Base-by-base conservation (phyloP, 192 early-diverging fungal species). In the Linnemannia elongata region DNA sequence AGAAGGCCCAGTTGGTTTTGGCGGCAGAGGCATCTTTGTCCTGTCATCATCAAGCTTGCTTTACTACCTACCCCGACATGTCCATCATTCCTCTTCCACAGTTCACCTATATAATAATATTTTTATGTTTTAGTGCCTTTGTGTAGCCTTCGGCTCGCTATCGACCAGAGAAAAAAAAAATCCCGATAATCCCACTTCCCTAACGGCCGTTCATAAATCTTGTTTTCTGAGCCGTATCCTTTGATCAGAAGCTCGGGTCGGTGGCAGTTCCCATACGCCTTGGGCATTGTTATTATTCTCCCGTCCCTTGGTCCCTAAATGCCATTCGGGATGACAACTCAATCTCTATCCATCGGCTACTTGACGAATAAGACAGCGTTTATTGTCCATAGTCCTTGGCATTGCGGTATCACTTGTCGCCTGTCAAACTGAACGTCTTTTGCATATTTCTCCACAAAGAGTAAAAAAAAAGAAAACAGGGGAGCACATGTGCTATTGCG, bases 161-260 rank as follows among this genome's bases (percentile, higher is more conserved):
- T 22, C 15, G 17, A 20, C 49, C 2, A 22, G 49, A 4, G 49
- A 0, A 52, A 27, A 63, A 30, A n/a, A 10, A 30, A 66, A 66
- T 66, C 15, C 60, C 4, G 60, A 63, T 30, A 63, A 63, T 30
- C 27, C 57, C 1, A n/a, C n/a, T n/a, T 39, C 38, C 8, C 24
- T 27, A 52, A 60, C 55, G 60, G 60, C 30, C n/a, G 30, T 66
- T 27, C 27, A 66, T 15, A 66, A 33, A 66, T 15, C 27, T 27
- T 57, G n/a, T 27, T 57, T 30, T 30, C 22, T n/a, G 38, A 42
- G 39, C 39, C 69, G 69, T 18, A 42, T 38, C 69, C 8, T 24
- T 60, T 75, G 41, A n/a, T 63, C 30, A 75, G n/a, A 55, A 27
- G 4, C 69, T 80, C 78, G 78, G 78, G 78, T 80, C 78, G 78